Evolutionary conservation across 495 filamentous ascomycete genomes (phyloP).

Genomic region (Neurospora sp.): DNA sequence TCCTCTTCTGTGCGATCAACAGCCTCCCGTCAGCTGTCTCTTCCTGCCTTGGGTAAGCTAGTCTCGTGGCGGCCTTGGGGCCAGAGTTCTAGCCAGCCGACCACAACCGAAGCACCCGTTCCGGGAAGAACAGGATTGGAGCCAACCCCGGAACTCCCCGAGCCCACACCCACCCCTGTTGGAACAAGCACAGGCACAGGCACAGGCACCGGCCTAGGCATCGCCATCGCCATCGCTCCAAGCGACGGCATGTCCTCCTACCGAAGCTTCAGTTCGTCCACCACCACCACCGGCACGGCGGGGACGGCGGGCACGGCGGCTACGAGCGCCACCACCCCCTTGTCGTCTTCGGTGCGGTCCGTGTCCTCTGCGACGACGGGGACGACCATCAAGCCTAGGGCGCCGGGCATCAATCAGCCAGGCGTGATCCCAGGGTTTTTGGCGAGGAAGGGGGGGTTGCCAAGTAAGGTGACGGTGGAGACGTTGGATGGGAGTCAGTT

Average conservation of each 20-base stretch:
- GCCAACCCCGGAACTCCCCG: background rate
- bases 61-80: slow-evolving; percentile 41
- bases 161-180: background rate
- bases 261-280: background rate
- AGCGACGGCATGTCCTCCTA: background rate
- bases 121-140: background rate
- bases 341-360: background rate
- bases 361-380: background rate
- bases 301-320: background rate
- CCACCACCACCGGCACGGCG: background rate
- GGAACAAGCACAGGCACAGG: background rate
- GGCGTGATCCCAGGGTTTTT: slow-evolving; percentile 42
- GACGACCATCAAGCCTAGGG: slow-evolving; percentile 18
- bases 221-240: background rate
- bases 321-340: background rate
- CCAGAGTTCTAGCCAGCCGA: background rate
- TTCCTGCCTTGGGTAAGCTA: slow-evolving; percentile 25
- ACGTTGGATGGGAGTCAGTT: slow-evolving; percentile 15
- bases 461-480: slow-evolving; percentile 32
- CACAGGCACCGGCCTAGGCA: background rate
- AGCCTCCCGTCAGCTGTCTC: slow-evolving; percentile 9
- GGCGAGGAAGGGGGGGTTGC: slow-evolving; percentile 30
- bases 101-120: background rate
- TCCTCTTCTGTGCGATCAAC: background rate
- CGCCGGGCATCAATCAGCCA: slow-evolving; percentile 44